Evolutionary conservation across 768 basidiomycete genomes (phyloP), one percentile per base, ranked within the genome.

Genomic region (Amyloporia xantha): DNA sequence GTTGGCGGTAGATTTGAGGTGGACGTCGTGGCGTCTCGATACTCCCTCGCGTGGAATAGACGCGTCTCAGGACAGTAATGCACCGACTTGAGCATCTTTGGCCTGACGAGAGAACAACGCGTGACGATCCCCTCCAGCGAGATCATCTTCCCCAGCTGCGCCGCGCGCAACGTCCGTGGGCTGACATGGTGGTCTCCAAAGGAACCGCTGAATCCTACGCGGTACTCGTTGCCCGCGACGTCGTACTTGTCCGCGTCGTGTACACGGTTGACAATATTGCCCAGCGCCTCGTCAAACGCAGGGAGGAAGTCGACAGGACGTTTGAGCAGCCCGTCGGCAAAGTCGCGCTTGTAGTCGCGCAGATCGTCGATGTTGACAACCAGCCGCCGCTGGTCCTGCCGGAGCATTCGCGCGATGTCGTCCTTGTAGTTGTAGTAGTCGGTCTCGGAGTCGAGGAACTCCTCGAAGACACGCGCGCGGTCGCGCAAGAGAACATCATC

Each of bases 111-210:
- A 5, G 94, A 97, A 66, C 96, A 99, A 50, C 96, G 81, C 3
- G 95, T 98, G 54, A 99, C 92, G 63, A 99, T 99, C 33, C 95
- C 96, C 71, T 99, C 96, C 27, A 99, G 66, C 27, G 89, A 93
- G 62, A 98, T 90, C 92, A 98, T 92, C 68, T 86, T 92, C 42
- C 92, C 90, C 17, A 99, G 79, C 65, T 98, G 86, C 52, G 80
- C 76, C 25, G 92, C 87, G 49, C 83, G 79, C 44, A 99, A 78
- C 15, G 92, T 92, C 6, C 96, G 78, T 41, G 96, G 96, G 67
- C 87, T 97, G 66, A 94, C 88, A 66, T 97, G 94, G 67, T 98
- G 91, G 68, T 97, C 95, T 39, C 96, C 96, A 66, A 99, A 99
- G 5, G 91, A 94, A 44, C 96, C 96, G 58, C 88, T 86, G 65